Percentiles rank a stretch among this genome's conserved stretches.
phyloP scores from a whole-genome alignment of 352 stramenopile species.

The Phytophthora nicotianae region DNA sequence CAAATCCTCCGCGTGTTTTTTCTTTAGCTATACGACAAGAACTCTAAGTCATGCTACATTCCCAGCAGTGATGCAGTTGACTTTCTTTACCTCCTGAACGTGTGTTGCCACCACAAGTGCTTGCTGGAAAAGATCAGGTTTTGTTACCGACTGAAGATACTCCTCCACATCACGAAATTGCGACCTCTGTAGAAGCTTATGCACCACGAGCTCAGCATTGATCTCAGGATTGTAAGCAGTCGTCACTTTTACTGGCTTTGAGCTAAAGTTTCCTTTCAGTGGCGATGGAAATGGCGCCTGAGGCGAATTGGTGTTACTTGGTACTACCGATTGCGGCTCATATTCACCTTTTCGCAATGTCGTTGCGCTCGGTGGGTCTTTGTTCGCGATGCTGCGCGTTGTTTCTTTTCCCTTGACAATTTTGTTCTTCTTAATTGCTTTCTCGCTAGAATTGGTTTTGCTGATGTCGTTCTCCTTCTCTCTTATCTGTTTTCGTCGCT shows the following conservation, averaged over 20 bases:
- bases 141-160: conserved; percentile 44
- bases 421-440: conserved; percentile 26
- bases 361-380: conserved; percentile 5
- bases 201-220: conserved; percentile 49
- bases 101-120: conserved; percentile 47
- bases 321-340: neutral
- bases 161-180: conserved; percentile 45
- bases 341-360: neutral
- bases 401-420: conserved; percentile 5
- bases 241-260: conserved; percentile 15
- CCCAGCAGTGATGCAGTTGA: too few relatives aligned
- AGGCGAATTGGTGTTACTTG: neutral
- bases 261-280: neutral
- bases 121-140: conserved; percentile 56
- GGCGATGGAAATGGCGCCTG: neutral
- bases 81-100: conserved; percentile 43
- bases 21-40: conserved; percentile 27
- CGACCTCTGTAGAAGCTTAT: conserved; percentile 55
- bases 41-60: too few relatives aligned
- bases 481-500: conserved; percentile 43
- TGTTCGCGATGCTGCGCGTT: neutral
- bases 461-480: conserved; percentile 19
- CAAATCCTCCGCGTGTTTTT: conserved; percentile 17
- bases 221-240: conserved; percentile 5
- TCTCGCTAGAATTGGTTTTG: conserved; percentile 9